Conservation (phyloP, 768 basidiomycete species). For the Leccinum aurantiacum region DNA sequence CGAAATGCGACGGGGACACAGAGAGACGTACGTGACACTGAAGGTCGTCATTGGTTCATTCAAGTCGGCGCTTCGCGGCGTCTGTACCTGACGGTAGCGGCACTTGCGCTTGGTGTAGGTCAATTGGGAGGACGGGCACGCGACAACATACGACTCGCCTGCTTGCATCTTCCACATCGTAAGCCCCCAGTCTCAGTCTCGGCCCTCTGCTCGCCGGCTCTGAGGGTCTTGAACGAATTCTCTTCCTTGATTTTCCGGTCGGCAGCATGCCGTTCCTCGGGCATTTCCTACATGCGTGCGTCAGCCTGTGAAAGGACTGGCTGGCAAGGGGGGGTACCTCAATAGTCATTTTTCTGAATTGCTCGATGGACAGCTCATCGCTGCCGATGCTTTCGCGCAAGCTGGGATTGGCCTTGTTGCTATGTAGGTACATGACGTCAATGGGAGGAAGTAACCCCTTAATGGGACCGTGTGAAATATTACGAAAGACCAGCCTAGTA, state of each 20-base stretch:
- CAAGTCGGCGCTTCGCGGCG: slow-evolving; percentile 78
- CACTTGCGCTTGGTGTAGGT: slow-evolving; percentile 63
- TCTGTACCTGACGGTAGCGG: slow-evolving; percentile 94
- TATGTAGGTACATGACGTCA: no score
- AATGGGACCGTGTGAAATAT: no score
- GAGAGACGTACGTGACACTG: slow-evolving; percentile 60
- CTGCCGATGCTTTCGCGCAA: slow-evolving; percentile 83
- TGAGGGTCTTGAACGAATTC: slow-evolving; percentile 88
- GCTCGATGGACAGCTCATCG: slow-evolving; percentile 69
- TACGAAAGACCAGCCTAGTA: no score
- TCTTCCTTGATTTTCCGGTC: slow-evolving; percentile 80
- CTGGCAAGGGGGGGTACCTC: slow-evolving; percentile 44
- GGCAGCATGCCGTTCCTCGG: slow-evolving; percentile 83
- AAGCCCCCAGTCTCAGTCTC: slow-evolving; percentile 86
- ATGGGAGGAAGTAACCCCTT: no score
- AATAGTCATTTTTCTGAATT: slow-evolving; percentile 78
- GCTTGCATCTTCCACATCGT: slow-evolving; percentile 94
- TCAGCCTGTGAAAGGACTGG: background rate
- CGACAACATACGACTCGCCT: slow-evolving; percentile 43
- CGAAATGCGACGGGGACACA: background rate
- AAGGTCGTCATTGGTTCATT: slow-evolving; percentile 96
- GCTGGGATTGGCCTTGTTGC: slow-evolving; percentile 81
- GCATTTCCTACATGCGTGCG: slow-evolving; percentile 77
- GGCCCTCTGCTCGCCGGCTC: slow-evolving; percentile 84
- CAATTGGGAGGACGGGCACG: background rate